These are phyloP conservation scores for Stephanodiscus minutulus DNA, from an alignment of 108 stramenopile species.

Conservation along the genomic window DNA sequence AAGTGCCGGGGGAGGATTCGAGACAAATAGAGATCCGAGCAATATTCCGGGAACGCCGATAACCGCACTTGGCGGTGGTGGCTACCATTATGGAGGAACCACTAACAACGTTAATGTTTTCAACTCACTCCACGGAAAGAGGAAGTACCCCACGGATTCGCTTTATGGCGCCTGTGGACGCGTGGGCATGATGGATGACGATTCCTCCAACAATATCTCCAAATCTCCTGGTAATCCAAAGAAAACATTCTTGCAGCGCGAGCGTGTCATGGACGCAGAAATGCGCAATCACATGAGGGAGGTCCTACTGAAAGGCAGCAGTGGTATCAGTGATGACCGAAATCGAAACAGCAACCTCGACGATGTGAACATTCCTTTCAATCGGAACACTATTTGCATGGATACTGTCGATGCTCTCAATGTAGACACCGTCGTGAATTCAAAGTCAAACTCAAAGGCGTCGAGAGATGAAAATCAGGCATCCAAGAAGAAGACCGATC, in stretches of 20 bases:
- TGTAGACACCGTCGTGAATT: not conserved
- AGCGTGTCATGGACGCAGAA: conserved; percentile 27
- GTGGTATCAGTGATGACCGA: too few species aligned
- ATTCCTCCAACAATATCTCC: not conserved
- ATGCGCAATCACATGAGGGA: conserved; percentile 22
- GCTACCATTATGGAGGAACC: not conserved
- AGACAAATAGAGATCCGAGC: not conserved
- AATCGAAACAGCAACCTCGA: too few species aligned
- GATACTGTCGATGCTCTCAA: not conserved
- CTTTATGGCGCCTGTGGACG: not conserved
- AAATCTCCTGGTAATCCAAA: conserved; percentile 28
- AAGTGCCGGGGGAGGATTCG: too few species aligned
- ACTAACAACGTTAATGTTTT: not conserved
- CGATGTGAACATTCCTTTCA: not conserved
- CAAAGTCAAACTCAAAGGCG: not conserved
- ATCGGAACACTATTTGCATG: not conserved
- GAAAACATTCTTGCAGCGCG: conserved; percentile 29
- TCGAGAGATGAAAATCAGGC: not conserved
- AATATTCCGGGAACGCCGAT: not conserved
- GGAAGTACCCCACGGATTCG: not conserved
- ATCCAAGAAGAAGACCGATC: not conserved
- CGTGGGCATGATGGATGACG: not conserved
- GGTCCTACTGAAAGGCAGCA: not conserved
- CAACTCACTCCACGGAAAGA: not conserved
- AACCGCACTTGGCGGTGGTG: not conserved